Percentiles rank a stretch among this genome's conserved stretches.
Evolutionary conservation across 2,329 filamentous ascomycete genomes (phyloP).

Genomic region (Tothia fuscella): DNA sequence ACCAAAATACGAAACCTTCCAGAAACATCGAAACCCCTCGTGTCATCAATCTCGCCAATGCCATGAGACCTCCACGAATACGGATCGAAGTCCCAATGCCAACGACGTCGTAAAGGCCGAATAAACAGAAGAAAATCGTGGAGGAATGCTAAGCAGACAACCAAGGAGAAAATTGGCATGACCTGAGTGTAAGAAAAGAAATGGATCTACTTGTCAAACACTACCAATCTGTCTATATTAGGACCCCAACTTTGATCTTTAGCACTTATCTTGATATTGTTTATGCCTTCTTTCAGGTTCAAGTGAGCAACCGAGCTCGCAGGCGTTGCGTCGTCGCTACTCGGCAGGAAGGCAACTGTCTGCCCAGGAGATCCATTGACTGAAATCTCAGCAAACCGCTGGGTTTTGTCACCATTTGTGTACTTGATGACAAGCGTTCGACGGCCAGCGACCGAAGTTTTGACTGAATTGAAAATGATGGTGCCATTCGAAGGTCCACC

Average conservation of each 20-base stretch:
- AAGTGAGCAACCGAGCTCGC: constrained; percentile 2
- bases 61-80: too few relatives aligned
- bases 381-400: constrained; percentile 41
- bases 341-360: constrained; percentile 44
- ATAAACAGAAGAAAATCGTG: too few relatives aligned
- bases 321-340: constrained; percentile 15
- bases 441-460: constrained; percentile 29
- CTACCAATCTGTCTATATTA: constrained; percentile 8
- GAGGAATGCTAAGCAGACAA: too few relatives aligned
- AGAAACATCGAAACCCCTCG: too few relatives aligned
- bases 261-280: constrained; percentile 1
- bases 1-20: too few relatives aligned
- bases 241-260: constrained; percentile 5
- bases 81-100: too few relatives aligned
- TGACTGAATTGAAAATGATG: constrained; percentile 36
- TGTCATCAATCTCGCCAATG: too few relatives aligned
- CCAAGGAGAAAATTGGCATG: too few relatives aligned
- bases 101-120: too few relatives aligned
- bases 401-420: constrained; percentile 41
- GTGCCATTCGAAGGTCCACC: constrained; percentile 35
- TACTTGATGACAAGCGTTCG: constrained; percentile 45
- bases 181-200: too few relatives aligned
- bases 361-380: constrained; percentile 42
- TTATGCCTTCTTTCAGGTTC: neutral
- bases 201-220: too few relatives aligned